Base-by-base conservation (phyloP, 148 eudicot species). In the Vaccinium myrtillus region DNA sequence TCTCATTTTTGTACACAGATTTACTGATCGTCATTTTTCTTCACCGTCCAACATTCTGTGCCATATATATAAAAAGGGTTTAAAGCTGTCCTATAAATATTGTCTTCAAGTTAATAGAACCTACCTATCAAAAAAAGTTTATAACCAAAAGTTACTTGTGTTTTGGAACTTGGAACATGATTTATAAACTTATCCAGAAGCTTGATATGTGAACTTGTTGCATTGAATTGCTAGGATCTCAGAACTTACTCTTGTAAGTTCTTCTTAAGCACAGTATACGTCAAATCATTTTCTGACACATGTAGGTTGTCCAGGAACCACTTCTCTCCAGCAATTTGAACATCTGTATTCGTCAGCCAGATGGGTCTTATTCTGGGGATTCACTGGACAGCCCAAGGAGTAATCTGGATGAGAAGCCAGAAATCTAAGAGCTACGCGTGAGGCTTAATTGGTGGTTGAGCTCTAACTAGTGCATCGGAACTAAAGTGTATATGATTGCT, bases 301-400 rank as follows among this genome's bases (percentile, higher is more conserved):
- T 82, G 69, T 65, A 78, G 74, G 54, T 77, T 61, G 32, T 85
- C 49, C 88, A 91, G 93, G 93, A 90, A 81, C 85, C 84, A 18
- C 61, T 88, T 21, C 90, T 87, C 16, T 81, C 87, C 77, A 87
- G 90, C 85, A 91, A 91, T 76, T 81, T 91, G 89, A 91, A 91
- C 80, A 90, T 91, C 53, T 91, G 90, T 85, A 90, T 88, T 83
- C 91, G 92, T 43, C 93, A 90, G 80, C 92, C 90, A 51, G 93
- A 90, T 86, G 93, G 93, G 80, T 90, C 93, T 53, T 91, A 91
- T 84, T 75, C 82, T 0, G 93, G 90, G 71, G 92, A 91, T 86
- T 86, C 87, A 46, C 86, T 91, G n/a, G 92, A 91, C 54, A 86
- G 92, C 82, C 91, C 93, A 51, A 86, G 76, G 50, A 77, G 87